Evolutionary conservation across 2,329 filamentous ascomycete species (phyloP).

Genomic region (Triangularia verruculosa): DNA sequence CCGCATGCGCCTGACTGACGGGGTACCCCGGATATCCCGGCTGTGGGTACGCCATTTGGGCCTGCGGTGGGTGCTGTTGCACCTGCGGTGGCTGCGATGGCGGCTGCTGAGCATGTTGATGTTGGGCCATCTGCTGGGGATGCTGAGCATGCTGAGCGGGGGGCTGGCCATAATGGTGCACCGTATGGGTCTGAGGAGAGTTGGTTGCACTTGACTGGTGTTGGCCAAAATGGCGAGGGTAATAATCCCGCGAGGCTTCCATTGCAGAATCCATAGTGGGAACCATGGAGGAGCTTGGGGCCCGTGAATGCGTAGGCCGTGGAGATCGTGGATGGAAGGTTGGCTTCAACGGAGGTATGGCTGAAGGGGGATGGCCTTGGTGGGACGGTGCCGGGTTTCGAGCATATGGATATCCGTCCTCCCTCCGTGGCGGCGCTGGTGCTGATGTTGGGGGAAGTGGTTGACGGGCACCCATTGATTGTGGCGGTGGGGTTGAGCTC

Average conservation of each 20-base stretch:
- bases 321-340: slow-evolving; percentile 47
- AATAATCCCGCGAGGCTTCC: slow-evolving; percentile 45
- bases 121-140: slow-evolving; percentile 13
- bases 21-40: slow-evolving; percentile 33
- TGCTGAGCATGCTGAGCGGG: slow-evolving; percentile 14
- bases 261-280: slow-evolving; percentile 39
- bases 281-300: slow-evolving; percentile 44
- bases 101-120: slow-evolving; percentile 26
- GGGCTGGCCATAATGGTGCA: slow-evolving; percentile 27
- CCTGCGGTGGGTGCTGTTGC: slow-evolving; percentile 34
- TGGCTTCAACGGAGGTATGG: slow-evolving; percentile 56
- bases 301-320: slow-evolving; percentile 45
- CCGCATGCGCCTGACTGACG: slow-evolving; percentile 42
- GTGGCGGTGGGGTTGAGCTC: slow-evolving; percentile 53
- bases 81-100: slow-evolving; percentile 28
- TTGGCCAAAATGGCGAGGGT: slow-evolving; percentile 37
- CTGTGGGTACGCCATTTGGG: slow-evolving; percentile 33
- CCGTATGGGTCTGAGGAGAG: slow-evolving; percentile 31
- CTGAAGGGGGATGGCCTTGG: slow-evolving; percentile 38
- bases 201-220: slow-evolving; percentile 32
- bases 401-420: slow-evolving; percentile 46
- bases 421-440: slow-evolving; percentile 46
- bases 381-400: slow-evolving; percentile 34
- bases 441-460: slow-evolving; percentile 39
- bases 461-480: slow-evolving; percentile 42